Percentiles rank a stretch among this genome's conserved stretches.
These are phyloP conservation scores for Xylaria sp. DNA, from an alignment of 2,329 filamentous ascomycete species.

Conservation along the genomic window DNA sequence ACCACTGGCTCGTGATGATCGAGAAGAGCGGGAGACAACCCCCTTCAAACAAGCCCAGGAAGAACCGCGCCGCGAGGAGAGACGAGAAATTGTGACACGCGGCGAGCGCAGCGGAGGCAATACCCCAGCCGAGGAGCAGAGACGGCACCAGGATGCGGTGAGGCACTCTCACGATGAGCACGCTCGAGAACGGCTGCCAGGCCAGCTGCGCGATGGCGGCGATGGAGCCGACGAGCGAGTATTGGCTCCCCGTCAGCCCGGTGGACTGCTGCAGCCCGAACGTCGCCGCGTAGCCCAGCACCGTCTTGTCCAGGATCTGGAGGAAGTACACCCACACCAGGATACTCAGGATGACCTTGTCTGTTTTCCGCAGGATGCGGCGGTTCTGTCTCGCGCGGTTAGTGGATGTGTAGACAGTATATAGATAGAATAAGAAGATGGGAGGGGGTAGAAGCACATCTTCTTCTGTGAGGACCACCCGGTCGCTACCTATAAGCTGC, in stretches of 20 bases:
- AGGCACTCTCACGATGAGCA: slow-evolving; percentile 68
- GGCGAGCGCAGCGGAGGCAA: slow-evolving; percentile 62
- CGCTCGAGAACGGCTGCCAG: slow-evolving; percentile 62
- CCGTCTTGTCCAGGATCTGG: slow-evolving; percentile 71
- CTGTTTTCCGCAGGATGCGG: slow-evolving; percentile 48
- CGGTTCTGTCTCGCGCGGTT: slow-evolving; percentile 29
- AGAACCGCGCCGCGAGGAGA: slow-evolving; percentile 63
- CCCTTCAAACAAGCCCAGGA: slow-evolving; percentile 67
- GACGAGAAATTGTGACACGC: slow-evolving; percentile 60
- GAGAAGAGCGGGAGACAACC: slow-evolving; percentile 62
- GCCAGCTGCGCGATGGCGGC: slow-evolving; percentile 66
- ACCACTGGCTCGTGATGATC: slow-evolving; percentile 71
- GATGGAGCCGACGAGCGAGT: slow-evolving; percentile 49
- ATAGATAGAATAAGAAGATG: not conserved
- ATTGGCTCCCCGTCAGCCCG: slow-evolving; percentile 65
- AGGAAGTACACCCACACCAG: slow-evolving; percentile 71
- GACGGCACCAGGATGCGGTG: slow-evolving; percentile 68
- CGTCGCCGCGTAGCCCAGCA: slow-evolving; percentile 68
- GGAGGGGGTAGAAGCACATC: slow-evolving; percentile 23
- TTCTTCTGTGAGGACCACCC: slow-evolving; percentile 38
- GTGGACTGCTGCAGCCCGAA: slow-evolving; percentile 71
- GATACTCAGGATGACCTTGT: slow-evolving; percentile 54
- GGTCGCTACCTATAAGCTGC: slow-evolving; percentile 31
- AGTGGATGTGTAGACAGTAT: not conserved
- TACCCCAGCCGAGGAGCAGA: slow-evolving; percentile 63